Base-by-base conservation (phyloP, 2,329 filamentous ascomycete species). In the Emmonsia crescens region DNA sequence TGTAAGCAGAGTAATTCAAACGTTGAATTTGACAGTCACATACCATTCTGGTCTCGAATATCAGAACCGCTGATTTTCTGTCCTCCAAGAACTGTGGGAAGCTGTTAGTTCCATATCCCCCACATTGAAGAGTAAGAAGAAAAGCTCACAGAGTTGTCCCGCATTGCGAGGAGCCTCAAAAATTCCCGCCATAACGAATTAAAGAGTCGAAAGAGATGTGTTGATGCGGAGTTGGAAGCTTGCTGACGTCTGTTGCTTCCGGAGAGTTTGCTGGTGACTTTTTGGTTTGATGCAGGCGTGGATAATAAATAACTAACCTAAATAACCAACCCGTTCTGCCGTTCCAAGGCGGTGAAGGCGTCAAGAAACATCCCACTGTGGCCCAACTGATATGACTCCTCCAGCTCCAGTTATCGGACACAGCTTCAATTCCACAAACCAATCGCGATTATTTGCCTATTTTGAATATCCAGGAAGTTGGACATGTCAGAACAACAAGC, bases 31-130 rank as follows among this genome's bases (percentile, higher is more conserved):
- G 33, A 52, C 14, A 60, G 38, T 66, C 74, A 74, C 80, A 74
- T 78, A 89, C 89, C 89, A 82, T 96, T 97, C 79, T 97, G 92
- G 75, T 99, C 94, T 75, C 94, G 85, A 76, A 99, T 96, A 79
- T 99, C 94, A 71, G 90, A 83, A 68, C 94, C 94, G 69, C 90
- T 96, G 77, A 97, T 96, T 85, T 99, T 99, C 79, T 91, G 87
- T 75, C 94, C 94, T 70, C 94, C 94, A 66, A 99, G 85, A 81
- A 99, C 84, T 86, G 75, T 68, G 68, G 64, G 66, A 69, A 68
- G 66, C 62, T 69, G 71, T 77, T 67, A 76, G 74, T 69, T 60
- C 27, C 19, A 10, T 38, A 60, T 46, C 52, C 31, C 38, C 64
- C 65, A 61, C 57, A 63, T 56, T 38, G 14, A n/a, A 16, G 16